These are phyloP conservation scores for Allium sativum DNA, from an alignment of 106 monocot genomes.

Conservation along the genomic window DNA sequence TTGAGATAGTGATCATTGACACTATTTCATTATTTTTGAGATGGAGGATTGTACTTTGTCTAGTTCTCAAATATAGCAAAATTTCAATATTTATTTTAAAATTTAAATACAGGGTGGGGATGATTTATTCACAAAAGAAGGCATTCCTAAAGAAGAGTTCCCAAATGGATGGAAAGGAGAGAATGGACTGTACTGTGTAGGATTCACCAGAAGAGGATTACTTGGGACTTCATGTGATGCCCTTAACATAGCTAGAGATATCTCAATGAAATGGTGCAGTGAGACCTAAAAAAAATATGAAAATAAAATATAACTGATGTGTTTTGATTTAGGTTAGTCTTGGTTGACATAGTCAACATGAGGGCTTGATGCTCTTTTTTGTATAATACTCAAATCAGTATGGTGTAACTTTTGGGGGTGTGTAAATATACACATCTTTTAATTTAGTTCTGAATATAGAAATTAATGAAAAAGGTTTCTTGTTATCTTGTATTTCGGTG, in stretches of 20 bases:
- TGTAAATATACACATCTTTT: not conserved
- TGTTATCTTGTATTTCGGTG: not conserved
- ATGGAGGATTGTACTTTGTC: too few relatives aligned
- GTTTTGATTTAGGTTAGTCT: too few relatives aligned
- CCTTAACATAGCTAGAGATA: constrained; percentile 58
- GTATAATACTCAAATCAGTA: constrained; percentile 27
- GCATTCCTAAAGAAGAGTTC: constrained; percentile 48
- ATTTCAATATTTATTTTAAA: not conserved
- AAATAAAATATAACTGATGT: not conserved
- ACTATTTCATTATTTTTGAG: too few relatives aligned
- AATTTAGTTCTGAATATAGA: constrained; percentile 7
- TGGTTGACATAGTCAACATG: constrained; percentile 2
- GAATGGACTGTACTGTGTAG: constrained; percentile 72
- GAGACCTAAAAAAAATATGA: not conserved
- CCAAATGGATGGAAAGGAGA: constrained; percentile 80
- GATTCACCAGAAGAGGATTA: constrained; percentile 79
- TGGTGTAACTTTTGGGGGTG: not conserved
- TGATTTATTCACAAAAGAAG: constrained; percentile 58
- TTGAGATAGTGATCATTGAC: too few relatives aligned
- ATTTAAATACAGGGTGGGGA: constrained; percentile 16
- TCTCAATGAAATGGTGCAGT: constrained; percentile 33
- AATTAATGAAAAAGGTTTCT: constrained; percentile 2
- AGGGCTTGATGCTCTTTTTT: not conserved
- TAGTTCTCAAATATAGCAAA: too few relatives aligned
- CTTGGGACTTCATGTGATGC: constrained; percentile 76